Evolutionary conservation across 805 yeast species (phyloP).

Genomic region (Dipodascus geniculatus): DNA sequence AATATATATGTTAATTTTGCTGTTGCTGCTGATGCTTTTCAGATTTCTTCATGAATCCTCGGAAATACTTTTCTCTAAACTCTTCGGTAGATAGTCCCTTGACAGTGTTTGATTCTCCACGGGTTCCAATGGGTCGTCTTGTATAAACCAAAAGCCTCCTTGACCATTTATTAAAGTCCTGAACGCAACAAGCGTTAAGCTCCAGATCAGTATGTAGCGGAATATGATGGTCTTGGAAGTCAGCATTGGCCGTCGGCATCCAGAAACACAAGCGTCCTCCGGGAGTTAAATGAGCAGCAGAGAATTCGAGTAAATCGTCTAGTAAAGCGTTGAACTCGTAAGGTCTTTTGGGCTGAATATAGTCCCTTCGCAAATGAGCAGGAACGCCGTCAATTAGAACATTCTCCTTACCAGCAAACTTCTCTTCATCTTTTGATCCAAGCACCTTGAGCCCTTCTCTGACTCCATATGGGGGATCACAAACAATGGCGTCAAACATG

Average conservation of each 20-base stretch:
- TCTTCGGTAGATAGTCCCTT: conserved; percentile 40
- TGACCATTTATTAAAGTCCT: conserved; percentile 89
- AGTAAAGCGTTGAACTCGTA: conserved; percentile 67
- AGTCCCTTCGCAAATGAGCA: conserved; percentile 69
- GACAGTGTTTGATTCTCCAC: conserved; percentile 34
- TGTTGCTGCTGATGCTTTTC: background rate
- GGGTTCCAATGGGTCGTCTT: conserved; percentile 33
- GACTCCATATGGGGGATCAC: conserved; percentile 98
- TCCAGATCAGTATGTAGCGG: conserved; percentile 72
- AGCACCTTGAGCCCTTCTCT: conserved; percentile 90
- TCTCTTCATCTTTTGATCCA: conserved; percentile 65
- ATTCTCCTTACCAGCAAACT: conserved; percentile 57
- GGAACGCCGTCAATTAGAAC: conserved; percentile 66
- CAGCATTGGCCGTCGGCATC: conserved; percentile 97
- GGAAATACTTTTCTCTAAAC: conserved; percentile 69
- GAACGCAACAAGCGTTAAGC: conserved; percentile 64
- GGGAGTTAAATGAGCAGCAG: conserved; percentile 57
- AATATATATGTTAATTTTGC: background rate
- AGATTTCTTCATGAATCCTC: conserved; percentile 34
- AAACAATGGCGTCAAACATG: conserved; percentile 65
- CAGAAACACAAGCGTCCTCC: conserved; percentile 84
- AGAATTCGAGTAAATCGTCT: conserved; percentile 65
- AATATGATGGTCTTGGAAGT: conserved; percentile 46
- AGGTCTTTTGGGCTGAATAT: conserved; percentile 87
- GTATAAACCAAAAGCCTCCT: conserved; percentile 74